Base-by-base conservation (phyloP, 208 protist species). In the Crithidia bombi region DNA sequence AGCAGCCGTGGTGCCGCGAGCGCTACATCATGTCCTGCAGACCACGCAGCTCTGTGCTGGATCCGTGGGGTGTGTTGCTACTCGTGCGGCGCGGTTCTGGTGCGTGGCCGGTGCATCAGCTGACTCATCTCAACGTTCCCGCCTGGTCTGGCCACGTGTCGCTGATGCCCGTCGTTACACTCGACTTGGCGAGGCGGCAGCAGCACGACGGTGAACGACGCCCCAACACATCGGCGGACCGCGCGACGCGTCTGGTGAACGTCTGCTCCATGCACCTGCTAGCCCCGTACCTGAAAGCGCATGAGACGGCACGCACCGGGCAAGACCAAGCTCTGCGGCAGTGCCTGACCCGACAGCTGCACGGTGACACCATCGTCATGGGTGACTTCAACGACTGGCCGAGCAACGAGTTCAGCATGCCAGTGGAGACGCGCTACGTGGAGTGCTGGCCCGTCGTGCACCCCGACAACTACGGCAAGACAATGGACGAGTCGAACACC, bases 311-410 rank as follows among this genome's bases (percentile, higher is more conserved):
- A 6, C 86, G 92, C 41, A 92, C 87, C 17, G 80, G 65, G 26
- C 92, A 97, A 63, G 88, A 95, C 62, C 72, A 80, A 10, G 77
- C 75, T 23, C 64, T 97, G 61, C 87, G 87, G 12, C 75, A 80
- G 30, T 72, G 75, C 35, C 71, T 95, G 65, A 77, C 65, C 19
- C 85, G 84, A 28, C 65, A 81, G 33, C 38, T 83, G 17, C 73
- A 77, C 19, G 81, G 75, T 23, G 87, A 95, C 79, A 82, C 73
- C 44, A 50, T 97, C 17, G 82, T 83, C 9, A 94, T 97, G 90
- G 92, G 92, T 9, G 92, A 97, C 76, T 97, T 97, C 82, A 97
- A 97, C 69, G 90, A 95, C 79, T 95, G 88, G 85, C 92, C 92
- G 21, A 81, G 77, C 49, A 94, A 89, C 66, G 87, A 95, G 70